These are phyloP conservation scores for Penicillium janthinellum DNA, from an alignment of 2,329 filamentous ascomycete species.

Conservation along the genomic window DNA sequence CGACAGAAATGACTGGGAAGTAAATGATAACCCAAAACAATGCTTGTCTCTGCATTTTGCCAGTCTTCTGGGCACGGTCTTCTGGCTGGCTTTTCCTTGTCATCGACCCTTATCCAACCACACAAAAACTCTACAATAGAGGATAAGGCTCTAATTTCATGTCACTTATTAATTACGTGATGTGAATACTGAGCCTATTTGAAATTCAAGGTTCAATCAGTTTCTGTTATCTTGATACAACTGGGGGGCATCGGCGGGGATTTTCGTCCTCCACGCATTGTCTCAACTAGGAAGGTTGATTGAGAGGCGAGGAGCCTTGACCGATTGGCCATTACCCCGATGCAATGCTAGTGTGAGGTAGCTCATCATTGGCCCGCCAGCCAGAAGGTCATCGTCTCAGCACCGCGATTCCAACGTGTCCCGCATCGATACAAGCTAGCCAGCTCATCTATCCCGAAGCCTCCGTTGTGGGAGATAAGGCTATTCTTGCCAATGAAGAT, in stretches of 20 bases:
- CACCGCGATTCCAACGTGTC: neutral
- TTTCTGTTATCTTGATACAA: neutral
- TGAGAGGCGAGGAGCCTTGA: neutral
- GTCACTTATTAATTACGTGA: neutral
- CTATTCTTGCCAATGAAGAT: neutral
- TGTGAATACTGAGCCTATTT: neutral
- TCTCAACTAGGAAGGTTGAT: constrained; percentile 6
- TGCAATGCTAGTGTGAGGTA: neutral
- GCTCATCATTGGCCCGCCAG: neutral
- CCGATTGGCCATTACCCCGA: neutral
- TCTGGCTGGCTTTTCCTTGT: no score
- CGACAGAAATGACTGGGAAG: no score
- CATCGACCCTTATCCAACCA: neutral
- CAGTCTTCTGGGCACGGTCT: no score
- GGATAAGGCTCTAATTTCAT: neutral
- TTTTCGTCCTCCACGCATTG: neutral
- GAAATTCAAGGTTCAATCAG: neutral
- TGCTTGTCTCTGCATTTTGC: no score
- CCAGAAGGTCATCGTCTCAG: neutral
- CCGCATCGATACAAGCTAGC: neutral
- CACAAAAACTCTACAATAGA: no score
- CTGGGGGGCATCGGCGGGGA: neutral
- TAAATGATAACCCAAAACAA: no score
- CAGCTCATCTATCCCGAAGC: neutral
- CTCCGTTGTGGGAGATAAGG: neutral